Conservation (phyloP, 2,329 filamentous ascomycete genomes). For the Colletotrichum destructivum region DNA sequence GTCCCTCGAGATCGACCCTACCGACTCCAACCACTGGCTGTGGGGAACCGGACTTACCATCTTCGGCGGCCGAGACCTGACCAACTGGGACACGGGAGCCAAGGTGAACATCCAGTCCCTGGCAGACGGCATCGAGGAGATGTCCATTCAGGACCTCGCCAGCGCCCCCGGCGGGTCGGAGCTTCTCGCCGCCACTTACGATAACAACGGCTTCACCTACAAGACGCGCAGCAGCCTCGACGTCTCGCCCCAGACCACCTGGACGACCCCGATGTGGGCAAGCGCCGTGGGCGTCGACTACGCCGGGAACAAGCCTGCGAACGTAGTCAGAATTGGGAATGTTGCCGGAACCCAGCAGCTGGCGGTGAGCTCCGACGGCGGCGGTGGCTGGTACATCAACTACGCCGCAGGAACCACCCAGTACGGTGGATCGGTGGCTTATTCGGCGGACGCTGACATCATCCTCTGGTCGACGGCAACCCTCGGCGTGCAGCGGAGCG, state of each 20-base stretch:
- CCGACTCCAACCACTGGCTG: slow-evolving; percentile 72
- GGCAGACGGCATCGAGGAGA: slow-evolving; percentile 70
- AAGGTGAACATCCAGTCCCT: slow-evolving; percentile 64
- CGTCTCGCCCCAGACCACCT: slow-evolving; percentile 60
- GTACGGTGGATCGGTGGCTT: slow-evolving; percentile 63
- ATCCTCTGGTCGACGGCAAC: slow-evolving; percentile 63
- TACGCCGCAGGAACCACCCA: slow-evolving; percentile 60
- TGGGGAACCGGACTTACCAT: slow-evolving; percentile 71
- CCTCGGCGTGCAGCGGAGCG: slow-evolving; percentile 60
- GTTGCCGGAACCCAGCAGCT: slow-evolving; percentile 59
- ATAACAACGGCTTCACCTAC: slow-evolving; percentile 68
- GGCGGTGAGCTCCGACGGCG: slow-evolving; percentile 66
- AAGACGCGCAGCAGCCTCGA: slow-evolving; percentile 53
- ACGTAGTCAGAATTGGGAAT: slow-evolving; percentile 67
- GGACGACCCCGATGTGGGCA: slow-evolving; percentile 64
- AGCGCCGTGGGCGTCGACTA: slow-evolving; percentile 64
- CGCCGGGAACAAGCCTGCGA: slow-evolving; percentile 61
- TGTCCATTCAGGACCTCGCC: slow-evolving; percentile 64
- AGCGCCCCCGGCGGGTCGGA: slow-evolving; percentile 66
- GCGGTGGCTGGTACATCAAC: slow-evolving; percentile 64
- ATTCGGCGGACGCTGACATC: slow-evolving; percentile 66
- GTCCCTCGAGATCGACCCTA: slow-evolving; percentile 69
- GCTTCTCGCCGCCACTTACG: slow-evolving; percentile 66
- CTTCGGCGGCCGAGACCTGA: slow-evolving; percentile 68
- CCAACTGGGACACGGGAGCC: slow-evolving; percentile 64